Percentiles rank a stretch among this genome's conserved stretches.
Evolutionary conservation across 345 rosid genomes (phyloP).

Genomic region (Fremontodendron californicum): DNA sequence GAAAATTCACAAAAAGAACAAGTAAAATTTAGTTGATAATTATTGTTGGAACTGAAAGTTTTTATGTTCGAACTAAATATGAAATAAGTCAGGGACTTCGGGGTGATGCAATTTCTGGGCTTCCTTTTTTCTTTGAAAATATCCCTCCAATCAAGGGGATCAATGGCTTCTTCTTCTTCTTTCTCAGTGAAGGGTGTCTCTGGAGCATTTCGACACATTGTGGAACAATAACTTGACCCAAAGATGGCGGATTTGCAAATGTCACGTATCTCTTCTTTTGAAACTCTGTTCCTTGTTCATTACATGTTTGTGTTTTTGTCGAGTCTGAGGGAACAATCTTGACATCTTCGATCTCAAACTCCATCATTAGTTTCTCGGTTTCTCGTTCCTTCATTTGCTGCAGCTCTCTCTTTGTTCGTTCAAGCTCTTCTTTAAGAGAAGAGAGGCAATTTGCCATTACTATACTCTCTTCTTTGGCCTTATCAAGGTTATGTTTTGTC

Average conservation of each 20-base stretch:
- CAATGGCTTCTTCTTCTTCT: slow-evolving; percentile 62
- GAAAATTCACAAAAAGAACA: background rate
- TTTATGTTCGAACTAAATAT: background rate
- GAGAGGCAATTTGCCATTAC: slow-evolving; percentile 53
- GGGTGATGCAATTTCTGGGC: slow-evolving; percentile 20
- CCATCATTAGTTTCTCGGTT: slow-evolving; percentile 24
- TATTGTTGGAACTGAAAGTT: background rate
- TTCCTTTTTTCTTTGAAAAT: slow-evolving; percentile 56
- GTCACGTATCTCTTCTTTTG: slow-evolving; percentile 66
- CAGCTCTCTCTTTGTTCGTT: slow-evolving; percentile 65
- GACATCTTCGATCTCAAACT: slow-evolving; percentile 36
- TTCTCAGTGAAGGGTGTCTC: slow-evolving; percentile 69
- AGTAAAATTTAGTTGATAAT: background rate
- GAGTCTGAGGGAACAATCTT: slow-evolving; percentile 33
- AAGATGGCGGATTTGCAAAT: slow-evolving; percentile 51
- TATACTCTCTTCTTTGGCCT: slow-evolving; percentile 61
- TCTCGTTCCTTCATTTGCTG: slow-evolving; percentile 37
- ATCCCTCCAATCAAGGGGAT: slow-evolving; percentile 63
- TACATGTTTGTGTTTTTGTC: slow-evolving; percentile 17
- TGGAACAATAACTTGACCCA: slow-evolving; percentile 33
- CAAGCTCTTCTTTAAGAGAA: slow-evolving; percentile 70
- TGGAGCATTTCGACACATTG: slow-evolving; percentile 39
- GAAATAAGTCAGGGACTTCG: background rate
- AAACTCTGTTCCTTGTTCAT: slow-evolving; percentile 28
- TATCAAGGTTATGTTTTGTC: slow-evolving; percentile 60